phyloP scores from a whole-genome alignment of 768 basidiomycete species.

The Chalciporus piperatus region DNA sequence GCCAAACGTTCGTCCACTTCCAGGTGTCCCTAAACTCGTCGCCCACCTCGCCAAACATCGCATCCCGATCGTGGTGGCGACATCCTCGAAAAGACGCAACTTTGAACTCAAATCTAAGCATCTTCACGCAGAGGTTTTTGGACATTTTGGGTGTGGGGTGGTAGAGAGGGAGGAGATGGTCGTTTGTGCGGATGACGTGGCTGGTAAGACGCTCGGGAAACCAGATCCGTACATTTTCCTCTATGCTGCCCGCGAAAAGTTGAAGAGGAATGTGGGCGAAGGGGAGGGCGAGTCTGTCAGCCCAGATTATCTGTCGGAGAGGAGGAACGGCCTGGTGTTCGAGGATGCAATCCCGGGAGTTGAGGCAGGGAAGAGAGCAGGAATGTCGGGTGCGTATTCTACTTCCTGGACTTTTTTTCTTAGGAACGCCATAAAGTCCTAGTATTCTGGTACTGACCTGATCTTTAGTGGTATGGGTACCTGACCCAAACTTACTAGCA shows the following conservation, averaged over 20 bases:
- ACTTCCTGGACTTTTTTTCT: neutral
- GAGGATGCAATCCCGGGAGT: slow-evolving; percentile 80
- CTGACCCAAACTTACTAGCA: slow-evolving; percentile 64
- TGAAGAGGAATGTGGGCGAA: slow-evolving; percentile 57
- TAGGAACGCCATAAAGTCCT: neutral
- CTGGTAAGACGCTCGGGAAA: slow-evolving; percentile 61
- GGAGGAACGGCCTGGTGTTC: slow-evolving; percentile 70
- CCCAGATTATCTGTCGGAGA: slow-evolving; percentile 42
- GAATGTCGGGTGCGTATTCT: slow-evolving; percentile 68
- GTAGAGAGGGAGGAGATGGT: slow-evolving; percentile 42
- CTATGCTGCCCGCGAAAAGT: slow-evolving; percentile 58
- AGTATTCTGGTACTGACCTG: neutral
- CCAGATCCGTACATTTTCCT: slow-evolving; percentile 83
- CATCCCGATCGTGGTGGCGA: slow-evolving; percentile 81
- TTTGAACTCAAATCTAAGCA: slow-evolving; percentile 67
- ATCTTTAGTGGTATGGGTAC: slow-evolving; percentile 76
- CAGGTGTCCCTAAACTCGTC: slow-evolving; percentile 69
- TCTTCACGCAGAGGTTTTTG: slow-evolving; percentile 55
- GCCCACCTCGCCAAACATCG: slow-evolving; percentile 62
- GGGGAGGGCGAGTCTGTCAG: slow-evolving; percentile 30
- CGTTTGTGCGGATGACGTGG: slow-evolving; percentile 71
- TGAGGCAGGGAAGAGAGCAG: slow-evolving; percentile 78
- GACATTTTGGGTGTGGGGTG: slow-evolving; percentile 22
- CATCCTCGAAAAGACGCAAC: slow-evolving; percentile 66
- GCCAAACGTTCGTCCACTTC: slow-evolving; percentile 70